Base-by-base conservation (phyloP, 2,329 filamentous ascomycete genomes). In the Pestalotiopsis sp. region DNA sequence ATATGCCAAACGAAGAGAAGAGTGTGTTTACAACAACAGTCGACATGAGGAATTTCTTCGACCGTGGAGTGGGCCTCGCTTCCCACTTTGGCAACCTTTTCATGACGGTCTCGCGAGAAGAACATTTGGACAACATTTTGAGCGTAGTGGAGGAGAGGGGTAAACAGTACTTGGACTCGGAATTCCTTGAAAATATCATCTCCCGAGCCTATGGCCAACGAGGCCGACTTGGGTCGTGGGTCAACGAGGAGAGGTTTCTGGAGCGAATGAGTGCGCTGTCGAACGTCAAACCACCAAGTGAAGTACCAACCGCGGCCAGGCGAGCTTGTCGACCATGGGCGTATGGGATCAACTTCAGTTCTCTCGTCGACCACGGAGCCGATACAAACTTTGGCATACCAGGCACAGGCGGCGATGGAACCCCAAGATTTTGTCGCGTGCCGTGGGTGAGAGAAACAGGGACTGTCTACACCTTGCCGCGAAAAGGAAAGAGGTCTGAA, bases 351-450 rank as follows among this genome's bases (percentile, higher is more conserved):
- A 52, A 62, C 25, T 20, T 66, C 41, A 38, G 31, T 5, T 69
- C 66, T 25, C 68, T 63, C 14, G 59, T 61, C 3, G 39, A 64
- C 13, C 38, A 45, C 27, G 67, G 64, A n/a, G 71, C 71, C n/a
- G 68, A 70, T n/a, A 27, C 68, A 31, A 17, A 67, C n/a, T 73
- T 72, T 59, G 66, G 68, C 17, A 72, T 73, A 57, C 70, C 72
- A 3, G 72, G 72, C 14, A 65, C 69, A n/a, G 36, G 11, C 12
- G 69, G 66, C 4, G 69, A 69, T 52, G 67, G 62, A 7, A 62
- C 59, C 38, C 45, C 70, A 31, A 67, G 64, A 36, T 71, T 58
- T 25, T 56, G 70, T 17, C 69, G 70, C 38, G 70, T 56, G 56
- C 72, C 70, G 25, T 73, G 72, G 68, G 6, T 68, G 58, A 4